Conservation (phyloP, 2,329 filamentous ascomycete species). For the Diaporthe australafricana region DNA sequence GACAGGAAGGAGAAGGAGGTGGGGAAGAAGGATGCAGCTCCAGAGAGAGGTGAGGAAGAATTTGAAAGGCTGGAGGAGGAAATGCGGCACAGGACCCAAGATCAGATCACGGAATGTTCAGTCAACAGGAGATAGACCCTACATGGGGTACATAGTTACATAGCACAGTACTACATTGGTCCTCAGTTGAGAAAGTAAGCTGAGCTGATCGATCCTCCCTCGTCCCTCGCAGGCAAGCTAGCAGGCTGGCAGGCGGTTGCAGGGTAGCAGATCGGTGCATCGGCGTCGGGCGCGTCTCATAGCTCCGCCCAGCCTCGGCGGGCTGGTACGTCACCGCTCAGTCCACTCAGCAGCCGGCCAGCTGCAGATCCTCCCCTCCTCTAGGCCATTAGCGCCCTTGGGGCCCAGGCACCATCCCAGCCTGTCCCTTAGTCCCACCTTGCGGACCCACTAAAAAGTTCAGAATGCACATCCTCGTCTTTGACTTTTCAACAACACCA, state of each 20-base stretch:
- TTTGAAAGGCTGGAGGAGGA: neutral
- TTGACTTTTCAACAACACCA: constrained; percentile 25
- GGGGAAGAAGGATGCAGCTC: neutral
- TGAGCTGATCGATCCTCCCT: constrained; percentile 12
- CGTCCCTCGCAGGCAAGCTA: neutral
- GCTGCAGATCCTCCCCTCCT: constrained; percentile 6
- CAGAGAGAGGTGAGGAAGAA: neutral
- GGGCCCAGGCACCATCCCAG: constrained; percentile 10
- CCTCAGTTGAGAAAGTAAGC: neutral
- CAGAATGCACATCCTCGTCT: constrained; percentile 3
- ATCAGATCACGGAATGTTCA: constrained; percentile 11
- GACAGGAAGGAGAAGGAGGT: neutral
- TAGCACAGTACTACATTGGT: too few relatives aligned
- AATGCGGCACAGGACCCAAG: constrained; percentile 11
- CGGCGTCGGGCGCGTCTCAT: constrained; percentile 6
- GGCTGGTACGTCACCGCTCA: constrained; percentile 6
- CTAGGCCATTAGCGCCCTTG: neutral
- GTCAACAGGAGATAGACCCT: neutral
- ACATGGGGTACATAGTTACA: neutral
- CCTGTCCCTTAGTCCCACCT: neutral
- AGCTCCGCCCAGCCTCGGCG: constrained; percentile 25
- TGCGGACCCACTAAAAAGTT: constrained; percentile 27
- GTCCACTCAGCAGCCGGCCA: constrained; percentile 2
- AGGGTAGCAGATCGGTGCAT: neutral
- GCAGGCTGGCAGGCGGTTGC: too few relatives aligned